Percentiles rank a stretch among this genome's conserved stretches.
These are phyloP conservation scores for Globisporangium barbulae DNA, from an alignment of 352 stramenopile genomes.

Conservation along the genomic window DNA sequence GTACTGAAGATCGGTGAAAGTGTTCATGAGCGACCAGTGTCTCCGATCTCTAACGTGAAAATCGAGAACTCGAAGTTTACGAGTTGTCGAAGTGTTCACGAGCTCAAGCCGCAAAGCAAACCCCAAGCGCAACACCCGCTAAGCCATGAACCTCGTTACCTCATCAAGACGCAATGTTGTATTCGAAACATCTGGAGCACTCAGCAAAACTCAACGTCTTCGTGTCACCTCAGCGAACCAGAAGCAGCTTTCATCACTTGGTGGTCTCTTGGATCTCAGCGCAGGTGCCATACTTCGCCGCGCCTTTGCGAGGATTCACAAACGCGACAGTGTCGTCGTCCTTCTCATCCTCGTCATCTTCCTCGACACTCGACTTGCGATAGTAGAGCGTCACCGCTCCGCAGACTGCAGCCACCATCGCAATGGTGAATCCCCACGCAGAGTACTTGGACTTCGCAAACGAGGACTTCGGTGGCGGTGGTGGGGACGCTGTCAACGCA, in stretches of 20 bases:
- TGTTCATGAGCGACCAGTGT: too few species aligned
- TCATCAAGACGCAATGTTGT: too few species aligned
- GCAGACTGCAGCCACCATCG: constrained; percentile 3
- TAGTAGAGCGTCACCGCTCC: neutral
- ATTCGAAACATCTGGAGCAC: too few species aligned
- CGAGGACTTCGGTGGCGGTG: neutral
- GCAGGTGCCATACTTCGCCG: neutral
- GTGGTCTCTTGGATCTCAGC: neutral
- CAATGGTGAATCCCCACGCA: neutral
- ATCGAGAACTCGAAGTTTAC: too few species aligned
- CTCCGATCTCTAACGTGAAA: too few species aligned
- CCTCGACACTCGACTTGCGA: neutral
- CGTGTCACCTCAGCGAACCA: too few species aligned
- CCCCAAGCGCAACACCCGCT: too few species aligned
- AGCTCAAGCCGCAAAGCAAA: too few species aligned
- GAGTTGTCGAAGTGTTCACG: too few species aligned
- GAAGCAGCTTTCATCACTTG: neutral
- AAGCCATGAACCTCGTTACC: too few species aligned
- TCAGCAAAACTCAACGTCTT: too few species aligned
- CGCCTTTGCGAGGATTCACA: neutral
- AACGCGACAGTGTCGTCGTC: neutral
- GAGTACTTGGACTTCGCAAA: neutral
- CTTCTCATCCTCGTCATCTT: neutral
- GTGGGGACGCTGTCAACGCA: neutral
- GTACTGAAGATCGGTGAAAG: too few species aligned